Conservation (phyloP, 2,329 filamentous ascomycete genomes). For the Penicillium sp. region DNA sequence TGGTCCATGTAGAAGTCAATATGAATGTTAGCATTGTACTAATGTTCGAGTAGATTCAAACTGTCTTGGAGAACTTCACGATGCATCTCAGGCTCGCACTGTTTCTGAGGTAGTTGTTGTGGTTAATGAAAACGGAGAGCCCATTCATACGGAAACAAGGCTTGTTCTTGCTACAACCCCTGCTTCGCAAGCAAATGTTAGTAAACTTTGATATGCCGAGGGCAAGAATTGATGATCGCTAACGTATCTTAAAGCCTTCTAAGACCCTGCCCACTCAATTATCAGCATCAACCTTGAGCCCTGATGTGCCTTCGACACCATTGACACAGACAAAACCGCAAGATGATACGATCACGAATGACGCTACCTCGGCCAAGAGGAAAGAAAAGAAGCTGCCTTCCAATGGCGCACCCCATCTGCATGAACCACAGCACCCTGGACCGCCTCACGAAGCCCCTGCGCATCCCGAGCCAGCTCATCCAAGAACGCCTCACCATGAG, state of each 20-base stretch:
- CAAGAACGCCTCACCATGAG: background rate
- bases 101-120: conserved; percentile 58
- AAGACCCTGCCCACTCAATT: background rate
- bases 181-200: conserved; percentile 13
- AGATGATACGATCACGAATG: background rate
- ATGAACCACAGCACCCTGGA: conserved; percentile 3
- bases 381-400: background rate
- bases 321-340: conserved; percentile 1
- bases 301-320: background rate
- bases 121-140: conserved; percentile 59
- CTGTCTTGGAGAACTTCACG: conserved; percentile 33
- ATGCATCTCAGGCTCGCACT: conserved; percentile 38
- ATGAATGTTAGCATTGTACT: conserved; percentile 17
- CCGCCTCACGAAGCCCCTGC: background rate
- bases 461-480: background rate
- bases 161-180: conserved; percentile 6
- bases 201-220: conserved; percentile 1
- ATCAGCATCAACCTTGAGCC: background rate
- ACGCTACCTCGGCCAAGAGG: conserved; percentile 28
- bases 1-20: background rate
- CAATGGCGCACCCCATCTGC: background rate
- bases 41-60: background rate
- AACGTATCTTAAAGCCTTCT: conserved; percentile 1
- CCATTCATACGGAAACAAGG: conserved; percentile 45
- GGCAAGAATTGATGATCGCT: background rate